These are phyloP conservation scores for Aspergillus sp. DNA, from an alignment of 2,329 filamentous ascomycete species.

Conservation along the genomic window DNA sequence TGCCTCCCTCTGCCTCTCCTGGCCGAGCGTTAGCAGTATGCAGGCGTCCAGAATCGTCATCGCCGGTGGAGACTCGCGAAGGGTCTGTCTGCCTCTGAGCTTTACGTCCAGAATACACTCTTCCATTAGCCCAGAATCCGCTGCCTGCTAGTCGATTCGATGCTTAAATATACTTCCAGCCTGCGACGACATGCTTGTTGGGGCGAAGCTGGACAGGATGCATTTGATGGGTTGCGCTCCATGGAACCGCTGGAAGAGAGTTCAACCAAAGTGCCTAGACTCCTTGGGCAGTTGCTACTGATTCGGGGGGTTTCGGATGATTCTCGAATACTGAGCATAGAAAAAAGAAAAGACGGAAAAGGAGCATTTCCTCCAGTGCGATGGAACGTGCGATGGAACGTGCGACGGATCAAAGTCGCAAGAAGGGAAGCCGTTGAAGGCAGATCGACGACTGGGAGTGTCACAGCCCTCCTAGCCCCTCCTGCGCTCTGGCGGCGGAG, in stretches of 20 bases:
- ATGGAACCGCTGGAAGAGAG: conserved; percentile 12
- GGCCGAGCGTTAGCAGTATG: conserved; percentile 25
- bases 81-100: neutral
- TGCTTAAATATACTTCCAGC: conserved; percentile 13
- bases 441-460: neutral
- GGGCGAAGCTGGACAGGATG: neutral
- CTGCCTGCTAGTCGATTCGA: conserved; percentile 4
- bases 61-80: conserved; percentile 20
- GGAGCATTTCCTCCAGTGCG: neutral
- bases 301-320: conserved; percentile 24
- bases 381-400: neutral
- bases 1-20: conserved; percentile 1
- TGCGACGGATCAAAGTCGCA: neutral
- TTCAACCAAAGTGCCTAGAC: conserved; percentile 19
- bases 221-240: neutral
- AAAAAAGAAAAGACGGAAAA: neutral
- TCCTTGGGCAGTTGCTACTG: conserved; percentile 9
- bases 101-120: conserved; percentile 9
- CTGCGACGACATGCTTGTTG: neutral
- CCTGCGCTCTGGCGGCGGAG: neutral
- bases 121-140: conserved; percentile 7
- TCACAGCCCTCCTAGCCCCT: neutral
- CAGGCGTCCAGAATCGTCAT: conserved; percentile 31
- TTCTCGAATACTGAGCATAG: conserved; percentile 2
- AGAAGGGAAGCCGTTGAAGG: conserved; percentile 2